These are phyloP conservation scores for Colletotrichum sp. DNA, from an alignment of 2,329 filamentous ascomycete genomes.

Conservation along the genomic window DNA sequence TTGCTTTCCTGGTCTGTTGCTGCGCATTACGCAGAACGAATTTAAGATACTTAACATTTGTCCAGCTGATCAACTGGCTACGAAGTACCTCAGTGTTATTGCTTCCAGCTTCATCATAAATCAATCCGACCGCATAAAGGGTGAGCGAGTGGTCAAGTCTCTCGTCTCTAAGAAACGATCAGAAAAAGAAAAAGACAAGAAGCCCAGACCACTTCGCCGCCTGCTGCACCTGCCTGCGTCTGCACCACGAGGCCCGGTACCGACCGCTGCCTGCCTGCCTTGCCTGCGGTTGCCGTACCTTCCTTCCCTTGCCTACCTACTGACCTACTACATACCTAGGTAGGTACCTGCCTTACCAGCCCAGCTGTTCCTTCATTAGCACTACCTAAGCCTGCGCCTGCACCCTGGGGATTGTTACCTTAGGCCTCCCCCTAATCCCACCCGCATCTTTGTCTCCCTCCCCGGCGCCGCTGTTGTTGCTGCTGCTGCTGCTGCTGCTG, in stretches of 20 bases:
- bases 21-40: background rate
- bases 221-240: background rate
- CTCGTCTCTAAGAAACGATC: background rate
- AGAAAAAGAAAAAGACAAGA: background rate
- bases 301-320: background rate
- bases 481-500: background rate
- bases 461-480: background rate
- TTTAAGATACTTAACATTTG: background rate
- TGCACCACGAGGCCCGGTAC: background rate
- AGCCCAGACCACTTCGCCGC: background rate
- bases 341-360: background rate
- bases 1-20: background rate
- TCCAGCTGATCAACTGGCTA: background rate
- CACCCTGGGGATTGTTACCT: slow-evolving; percentile 13
- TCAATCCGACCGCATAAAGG: background rate
- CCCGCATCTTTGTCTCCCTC: slow-evolving; percentile 14
- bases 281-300: background rate
- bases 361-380: background rate
- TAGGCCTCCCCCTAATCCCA: background rate
- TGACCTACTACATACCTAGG: background rate
- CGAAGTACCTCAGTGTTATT: background rate
- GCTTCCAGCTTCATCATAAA: background rate
- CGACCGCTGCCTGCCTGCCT: background rate
- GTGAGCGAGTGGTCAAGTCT: background rate
- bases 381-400: slow-evolving; percentile 1